phyloP scores from a whole-genome alignment of 495 filamentous ascomycete genomes.

The Penicillium arizonense region DNA sequence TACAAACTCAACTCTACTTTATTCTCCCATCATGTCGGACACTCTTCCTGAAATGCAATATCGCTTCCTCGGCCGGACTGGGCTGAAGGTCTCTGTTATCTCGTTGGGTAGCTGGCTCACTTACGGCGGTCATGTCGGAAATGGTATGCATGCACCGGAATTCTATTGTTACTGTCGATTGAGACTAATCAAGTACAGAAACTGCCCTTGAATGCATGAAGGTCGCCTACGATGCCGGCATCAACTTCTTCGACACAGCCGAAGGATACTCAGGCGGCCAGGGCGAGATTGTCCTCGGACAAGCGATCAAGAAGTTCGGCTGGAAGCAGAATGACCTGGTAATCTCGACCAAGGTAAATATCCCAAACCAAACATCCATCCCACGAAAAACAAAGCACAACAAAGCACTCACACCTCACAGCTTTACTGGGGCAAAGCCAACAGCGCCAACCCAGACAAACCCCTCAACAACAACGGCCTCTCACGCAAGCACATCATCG shows the following conservation, averaged over 20 bases:
- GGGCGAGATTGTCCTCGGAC: conserved; percentile 72
- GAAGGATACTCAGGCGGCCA: conserved; percentile 56
- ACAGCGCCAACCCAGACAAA: conserved; percentile 58
- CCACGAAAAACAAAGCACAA: too few relatives aligned
- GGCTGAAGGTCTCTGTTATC: conserved; percentile 73
- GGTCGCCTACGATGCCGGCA: conserved; percentile 69
- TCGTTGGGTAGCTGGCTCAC: conserved; percentile 76
- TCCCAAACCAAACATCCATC: not conserved
- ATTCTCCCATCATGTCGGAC: conserved; percentile 18
- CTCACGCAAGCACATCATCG: conserved; percentile 79
- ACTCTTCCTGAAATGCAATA: conserved; percentile 66
- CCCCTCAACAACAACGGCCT: conserved; percentile 75
- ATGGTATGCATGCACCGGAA: conserved; percentile 44
- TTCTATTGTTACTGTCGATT: not conserved
- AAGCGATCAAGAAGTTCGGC: conserved; percentile 57
- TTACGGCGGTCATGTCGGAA: conserved; percentile 72
- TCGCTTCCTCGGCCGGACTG: conserved; percentile 71
- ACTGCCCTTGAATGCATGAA: conserved; percentile 67
- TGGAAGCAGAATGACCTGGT: conserved; percentile 82
- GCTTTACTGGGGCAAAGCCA: conserved; percentile 67
- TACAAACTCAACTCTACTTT: not conserved
- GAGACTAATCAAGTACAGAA: conserved; percentile 39
- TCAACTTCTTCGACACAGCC: conserved; percentile 69
- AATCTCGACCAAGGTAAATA: conserved; percentile 73
- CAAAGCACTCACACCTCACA: conserved; percentile 14